Base-by-base conservation (phyloP, 73 alveolate species). In the Breviolum minutum region DNA sequence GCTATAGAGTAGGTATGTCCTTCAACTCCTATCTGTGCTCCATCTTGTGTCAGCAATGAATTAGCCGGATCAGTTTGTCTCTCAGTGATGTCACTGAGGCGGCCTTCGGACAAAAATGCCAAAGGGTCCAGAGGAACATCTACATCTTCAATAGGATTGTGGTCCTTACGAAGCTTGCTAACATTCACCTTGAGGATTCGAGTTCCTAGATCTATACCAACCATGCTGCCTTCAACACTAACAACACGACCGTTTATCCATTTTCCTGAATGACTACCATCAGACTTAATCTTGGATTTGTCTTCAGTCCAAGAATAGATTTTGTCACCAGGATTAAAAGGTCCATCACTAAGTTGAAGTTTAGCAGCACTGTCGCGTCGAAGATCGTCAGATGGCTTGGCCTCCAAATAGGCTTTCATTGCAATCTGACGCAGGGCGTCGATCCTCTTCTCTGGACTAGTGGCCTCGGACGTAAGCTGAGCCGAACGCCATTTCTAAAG, bases 161-260 rank as follows among this genome's bases (percentile, higher is more conserved):
- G 12, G 81, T 86, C 81, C 64, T 24, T n/a, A 6, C 79, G 63
- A 27, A 84, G 14, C 62, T 84, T 84, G n/a, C 77, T 84, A 27
- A 84, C 64, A 61, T 54, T 84, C 63, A 84, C 93, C 76, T 84
- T 84, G 19, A 84, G 71, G 5, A 84, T 48, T 9, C 93, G 73
- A 14, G 93, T 84, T 16, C 93, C 95, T 2, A 86, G 64, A 30
- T 86, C 95, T 2, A 86, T 63, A 8, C 95, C 95, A 61, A 86
- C 81, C 95, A 86, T 86, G 19, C 64, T 86, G 32, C 95, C 95
- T 5, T 86, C 95, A 6, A 32, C 11, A 24, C 32, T 9, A 7
- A 60, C 63, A 8, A 84, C 87, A 61, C 30, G 26, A 22, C 87
- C 87, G 26, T 87, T 87, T 40, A 87, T 63, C 95, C 95, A 87